Percentiles rank a stretch among this genome's conserved stretches.
Evolutionary conservation across 179 eudicot genomes (phyloP).

Genomic region (Actinidia arguta): DNA sequence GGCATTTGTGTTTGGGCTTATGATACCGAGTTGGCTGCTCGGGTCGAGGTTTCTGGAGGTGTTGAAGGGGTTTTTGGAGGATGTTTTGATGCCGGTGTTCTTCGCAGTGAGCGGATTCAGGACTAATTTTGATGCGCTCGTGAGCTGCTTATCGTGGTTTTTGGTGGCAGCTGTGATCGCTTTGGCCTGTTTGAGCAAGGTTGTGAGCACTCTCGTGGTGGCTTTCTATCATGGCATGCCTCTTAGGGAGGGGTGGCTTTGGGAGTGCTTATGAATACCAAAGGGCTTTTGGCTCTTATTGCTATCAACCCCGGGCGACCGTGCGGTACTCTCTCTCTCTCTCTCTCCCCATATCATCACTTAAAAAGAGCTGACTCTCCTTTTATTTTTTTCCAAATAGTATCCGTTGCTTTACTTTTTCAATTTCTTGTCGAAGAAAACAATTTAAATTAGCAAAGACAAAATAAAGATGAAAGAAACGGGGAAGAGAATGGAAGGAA

Average conservation of each 20-base stretch:
- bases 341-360: neutral
- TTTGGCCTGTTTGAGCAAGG: slow-evolving; percentile 28
- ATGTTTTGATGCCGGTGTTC: slow-evolving; percentile 68
- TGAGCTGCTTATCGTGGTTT: neutral
- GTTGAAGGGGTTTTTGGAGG: slow-evolving; percentile 64
- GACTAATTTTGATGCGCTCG: slow-evolving; percentile 24
- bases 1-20: slow-evolving; percentile 63
- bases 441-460: too few species aligned
- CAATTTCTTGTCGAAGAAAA: too few species aligned
- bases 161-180: slow-evolving; percentile 10
- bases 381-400: too few species aligned
- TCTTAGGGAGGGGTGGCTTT: slow-evolving; percentile 26
- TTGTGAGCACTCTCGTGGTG: slow-evolving; percentile 30
- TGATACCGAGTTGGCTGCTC: slow-evolving; percentile 60
- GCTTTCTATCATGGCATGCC: slow-evolving; percentile 6
- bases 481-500: too few species aligned
- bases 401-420: too few species aligned
- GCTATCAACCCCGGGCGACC: slow-evolving; percentile 16
- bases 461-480: too few species aligned
- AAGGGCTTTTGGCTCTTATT: slow-evolving; percentile 22
- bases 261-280: slow-evolving; percentile 27
- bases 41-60: slow-evolving; percentile 47
- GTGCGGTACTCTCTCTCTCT: slow-evolving; percentile 17
- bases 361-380: too few species aligned
- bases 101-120: slow-evolving; percentile 47